Conservation (phyloP, 2,329 filamentous ascomycete species). For the Calonectria crousiana region DNA sequence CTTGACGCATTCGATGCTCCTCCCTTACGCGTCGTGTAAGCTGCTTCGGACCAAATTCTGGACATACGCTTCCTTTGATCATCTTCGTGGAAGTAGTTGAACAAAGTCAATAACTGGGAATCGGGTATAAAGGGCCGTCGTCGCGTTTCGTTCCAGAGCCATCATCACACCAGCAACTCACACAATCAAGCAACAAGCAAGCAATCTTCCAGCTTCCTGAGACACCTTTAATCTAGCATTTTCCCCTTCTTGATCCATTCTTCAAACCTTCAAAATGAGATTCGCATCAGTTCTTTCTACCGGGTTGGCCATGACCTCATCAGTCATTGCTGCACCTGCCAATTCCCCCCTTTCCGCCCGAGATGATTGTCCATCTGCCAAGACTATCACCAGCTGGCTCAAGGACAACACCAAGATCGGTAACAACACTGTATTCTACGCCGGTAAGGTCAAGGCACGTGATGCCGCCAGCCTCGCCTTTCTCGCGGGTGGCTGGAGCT, state of each 20-base stretch:
- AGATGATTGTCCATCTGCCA: neutral
- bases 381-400: neutral
- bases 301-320: neutral
- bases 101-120: neutral
- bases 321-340: neutral
- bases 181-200: neutral
- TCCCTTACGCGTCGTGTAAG: neutral
- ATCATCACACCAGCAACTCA: neutral
- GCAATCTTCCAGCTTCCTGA: neutral
- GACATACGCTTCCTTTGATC: neutral
- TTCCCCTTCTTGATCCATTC: too few relatives aligned
- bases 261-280: neutral
- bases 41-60: neutral
- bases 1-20: neutral
- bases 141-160: neutral
- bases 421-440: neutral
- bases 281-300: neutral
- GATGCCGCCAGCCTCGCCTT: neutral
- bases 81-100: neutral
- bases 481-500: neutral
- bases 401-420: neutral
- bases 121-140: neutral
- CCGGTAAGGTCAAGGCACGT: neutral
- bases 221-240: neutral
- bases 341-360: neutral